Percentiles rank a stretch among this genome's conserved stretches.
Evolutionary conservation across 495 filamentous ascomycete genomes (phyloP).

Genomic region (Glarea lozoyensis): DNA sequence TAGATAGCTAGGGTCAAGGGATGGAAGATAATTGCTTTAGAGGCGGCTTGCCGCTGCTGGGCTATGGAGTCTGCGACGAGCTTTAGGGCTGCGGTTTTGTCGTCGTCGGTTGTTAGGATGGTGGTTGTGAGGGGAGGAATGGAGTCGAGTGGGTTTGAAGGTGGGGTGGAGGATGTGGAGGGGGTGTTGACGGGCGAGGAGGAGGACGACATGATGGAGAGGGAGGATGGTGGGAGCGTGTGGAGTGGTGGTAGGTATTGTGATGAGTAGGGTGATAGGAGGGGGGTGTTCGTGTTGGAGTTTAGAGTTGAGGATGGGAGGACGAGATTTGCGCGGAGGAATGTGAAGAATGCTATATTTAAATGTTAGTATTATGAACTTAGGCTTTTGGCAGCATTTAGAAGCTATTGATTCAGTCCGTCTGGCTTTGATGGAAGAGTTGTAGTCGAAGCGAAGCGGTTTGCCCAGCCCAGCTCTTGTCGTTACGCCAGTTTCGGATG

Average conservation of each 20-base stretch:
- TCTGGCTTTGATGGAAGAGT: no score
- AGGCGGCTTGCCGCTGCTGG: constrained; percentile 52
- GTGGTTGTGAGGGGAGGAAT: constrained; percentile 24
- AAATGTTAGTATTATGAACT: no score
- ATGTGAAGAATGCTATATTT: constrained; percentile 45
- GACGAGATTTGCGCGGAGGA: constrained; percentile 46
- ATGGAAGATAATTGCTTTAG: constrained; percentile 41
- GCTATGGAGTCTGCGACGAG: constrained; percentile 52
- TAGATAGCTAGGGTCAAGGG: constrained; percentile 33
- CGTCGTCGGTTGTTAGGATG: constrained; percentile 20
- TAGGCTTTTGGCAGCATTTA: no score
- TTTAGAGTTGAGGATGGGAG: constrained; percentile 29
- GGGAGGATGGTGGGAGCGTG: constrained; percentile 30
- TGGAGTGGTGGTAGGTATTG: constrained; percentile 24
- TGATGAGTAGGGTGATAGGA: constrained; percentile 21
- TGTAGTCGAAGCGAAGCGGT: no score
- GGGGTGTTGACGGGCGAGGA: constrained; percentile 9
- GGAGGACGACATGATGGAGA: constrained; percentile 25
- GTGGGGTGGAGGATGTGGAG: constrained; percentile 15
- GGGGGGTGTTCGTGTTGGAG: constrained; percentile 18
- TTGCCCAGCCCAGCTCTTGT: no score
- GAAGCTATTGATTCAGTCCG: no score
- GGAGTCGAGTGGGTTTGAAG: constrained; percentile 30
- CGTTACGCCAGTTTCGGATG: no score
- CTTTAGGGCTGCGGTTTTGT: constrained; percentile 38